A percentile compares a stretch with the other conserved stretches of the same genome.
phyloP scores from a whole-genome alignment of 2,329 filamentous ascomycete genomes.

The Calonectria henricotiae region DNA sequence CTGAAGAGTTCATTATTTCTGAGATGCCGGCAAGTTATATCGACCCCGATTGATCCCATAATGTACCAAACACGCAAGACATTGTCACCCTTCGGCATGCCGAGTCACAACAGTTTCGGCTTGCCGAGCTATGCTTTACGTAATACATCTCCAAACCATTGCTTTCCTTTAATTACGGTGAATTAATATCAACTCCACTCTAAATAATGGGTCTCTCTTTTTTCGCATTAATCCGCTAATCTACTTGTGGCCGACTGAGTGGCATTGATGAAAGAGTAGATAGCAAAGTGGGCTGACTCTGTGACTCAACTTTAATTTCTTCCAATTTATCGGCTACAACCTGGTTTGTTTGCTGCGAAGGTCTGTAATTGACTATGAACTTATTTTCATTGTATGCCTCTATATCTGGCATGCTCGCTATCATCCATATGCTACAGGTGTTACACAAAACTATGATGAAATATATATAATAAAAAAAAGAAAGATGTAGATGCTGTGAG shows the following conservation, averaged over 20 bases:
- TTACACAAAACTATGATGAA: not conserved
- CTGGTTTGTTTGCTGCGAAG: too few species aligned
- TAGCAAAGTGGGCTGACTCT: not conserved
- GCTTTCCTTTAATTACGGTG: not conserved
- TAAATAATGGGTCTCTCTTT: slow-evolving; percentile 5
- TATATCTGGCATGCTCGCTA: not conserved
- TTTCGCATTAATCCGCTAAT: slow-evolving; percentile 17
- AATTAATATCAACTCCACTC: not conserved
- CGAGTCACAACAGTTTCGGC: not conserved
- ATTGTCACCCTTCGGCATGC: not conserved
- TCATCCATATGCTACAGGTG: slow-evolving; percentile 1
- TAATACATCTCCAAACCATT: slow-evolving; percentile 4
- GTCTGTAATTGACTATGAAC: too few species aligned
- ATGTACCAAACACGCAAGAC: not conserved
- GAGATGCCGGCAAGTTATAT: not conserved
- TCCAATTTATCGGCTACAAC: too few species aligned
- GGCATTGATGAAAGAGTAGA: too few species aligned
- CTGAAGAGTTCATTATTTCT: not conserved
- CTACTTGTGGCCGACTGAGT: not conserved
- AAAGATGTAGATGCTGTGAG: not conserved
- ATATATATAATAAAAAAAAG: not conserved
- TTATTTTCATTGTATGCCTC: not conserved
- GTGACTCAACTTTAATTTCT: not conserved
- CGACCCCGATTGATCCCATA: not conserved
- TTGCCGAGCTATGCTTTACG: slow-evolving; percentile 14